Percentiles rank a stretch among this genome's conserved stretches.
Evolutionary conservation across 176 grass and related monocot genomes (phyloP).

Genomic region (Puya raimondii): DNA sequence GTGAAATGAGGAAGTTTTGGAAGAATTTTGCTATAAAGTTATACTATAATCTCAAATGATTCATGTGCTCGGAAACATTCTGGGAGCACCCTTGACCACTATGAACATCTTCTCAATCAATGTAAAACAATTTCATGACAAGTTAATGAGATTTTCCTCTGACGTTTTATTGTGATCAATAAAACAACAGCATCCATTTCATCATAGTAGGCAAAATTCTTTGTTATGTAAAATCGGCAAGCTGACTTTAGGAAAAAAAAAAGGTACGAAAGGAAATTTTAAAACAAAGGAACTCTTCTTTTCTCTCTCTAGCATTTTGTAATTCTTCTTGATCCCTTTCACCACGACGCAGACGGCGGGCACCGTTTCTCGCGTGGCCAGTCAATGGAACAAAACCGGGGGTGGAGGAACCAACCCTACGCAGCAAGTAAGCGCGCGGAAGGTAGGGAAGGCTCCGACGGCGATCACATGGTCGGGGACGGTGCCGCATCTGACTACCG

Average conservation of each 20-base stretch:
- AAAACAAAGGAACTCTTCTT: background rate
- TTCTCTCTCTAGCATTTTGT: background rate
- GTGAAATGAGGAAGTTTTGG: no score
- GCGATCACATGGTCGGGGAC: slow-evolving; percentile 4
- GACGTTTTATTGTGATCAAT: background rate
- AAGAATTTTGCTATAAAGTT: no score
- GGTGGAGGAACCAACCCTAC: slow-evolving; percentile 30
- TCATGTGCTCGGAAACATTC: no score
- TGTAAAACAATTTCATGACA: no score
- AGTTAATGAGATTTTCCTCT: background rate
- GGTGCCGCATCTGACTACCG: slow-evolving; percentile 1
- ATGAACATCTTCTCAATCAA: no score
- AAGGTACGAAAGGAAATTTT: background rate
- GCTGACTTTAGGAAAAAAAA: background rate
- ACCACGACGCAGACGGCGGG: slow-evolving; percentile 35
- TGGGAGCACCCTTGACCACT: no score
- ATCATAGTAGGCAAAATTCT: background rate
- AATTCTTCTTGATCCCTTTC: background rate
- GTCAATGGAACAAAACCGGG: slow-evolving; percentile 31
- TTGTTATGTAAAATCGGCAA: background rate
- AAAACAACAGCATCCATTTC: background rate
- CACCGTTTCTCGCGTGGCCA: slow-evolving; percentile 21
- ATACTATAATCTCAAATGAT: no score
- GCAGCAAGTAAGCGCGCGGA: slow-evolving; percentile 32
- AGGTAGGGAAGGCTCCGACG: slow-evolving; percentile 18